Evolutionary conservation across 345 rosid species (phyloP).

Genomic region (Ceriops zippeliana): DNA sequence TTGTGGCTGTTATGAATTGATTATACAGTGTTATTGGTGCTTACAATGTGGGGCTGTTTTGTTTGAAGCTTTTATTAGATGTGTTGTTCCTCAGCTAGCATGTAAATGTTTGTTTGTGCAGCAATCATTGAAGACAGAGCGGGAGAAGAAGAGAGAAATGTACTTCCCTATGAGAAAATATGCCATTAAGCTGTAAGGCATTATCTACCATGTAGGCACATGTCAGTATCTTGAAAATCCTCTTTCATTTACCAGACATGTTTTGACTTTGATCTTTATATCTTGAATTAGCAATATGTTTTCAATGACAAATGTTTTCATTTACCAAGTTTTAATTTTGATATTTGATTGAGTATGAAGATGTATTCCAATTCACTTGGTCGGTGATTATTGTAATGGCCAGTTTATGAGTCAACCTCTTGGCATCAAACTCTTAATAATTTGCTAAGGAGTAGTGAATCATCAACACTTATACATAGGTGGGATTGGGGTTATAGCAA

Average conservation of each 20-base stretch:
- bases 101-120: constrained; percentile 14
- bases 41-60: background rate
- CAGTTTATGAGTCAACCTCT: too few species aligned
- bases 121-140: constrained; percentile 71
- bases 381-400: too few species aligned
- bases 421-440: too few species aligned
- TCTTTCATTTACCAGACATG: constrained; percentile 11
- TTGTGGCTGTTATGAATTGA: too few species aligned
- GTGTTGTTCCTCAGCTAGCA: background rate
- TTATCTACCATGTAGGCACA: background rate
- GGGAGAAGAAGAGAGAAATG: constrained; percentile 87
- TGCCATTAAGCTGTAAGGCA: constrained; percentile 73
- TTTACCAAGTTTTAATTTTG: too few species aligned
- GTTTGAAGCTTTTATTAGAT: background rate
- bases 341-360: too few species aligned
- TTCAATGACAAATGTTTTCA: too few species aligned
- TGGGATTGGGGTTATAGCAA: too few species aligned
- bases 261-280: constrained; percentile 2
- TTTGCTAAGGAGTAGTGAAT: too few species aligned
- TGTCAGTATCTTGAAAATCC: background rate
- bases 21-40: background rate
- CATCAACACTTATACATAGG: too few species aligned
- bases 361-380: too few species aligned
- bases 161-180: constrained; percentile 85
- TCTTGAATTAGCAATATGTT: background rate